phyloP scores from a whole-genome alignment of 805 yeast species.

The Candida easanensis region DNA sequence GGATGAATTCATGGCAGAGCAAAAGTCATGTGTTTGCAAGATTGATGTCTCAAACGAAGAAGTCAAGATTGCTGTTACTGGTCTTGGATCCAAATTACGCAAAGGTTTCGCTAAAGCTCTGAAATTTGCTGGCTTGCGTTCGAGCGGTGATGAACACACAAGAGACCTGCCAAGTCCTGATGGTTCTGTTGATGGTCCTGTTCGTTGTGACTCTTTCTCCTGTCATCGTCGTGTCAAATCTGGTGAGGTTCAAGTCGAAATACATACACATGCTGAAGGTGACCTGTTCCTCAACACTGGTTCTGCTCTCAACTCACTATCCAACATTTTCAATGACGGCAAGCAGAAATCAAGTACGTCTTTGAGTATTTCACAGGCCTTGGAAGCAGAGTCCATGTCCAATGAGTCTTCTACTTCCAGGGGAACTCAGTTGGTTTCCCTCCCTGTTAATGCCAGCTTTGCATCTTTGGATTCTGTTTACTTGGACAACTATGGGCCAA shows the following conservation, averaged over 20 bases:
- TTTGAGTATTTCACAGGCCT: constrained; percentile 5
- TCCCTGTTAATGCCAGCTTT: constrained; percentile 71
- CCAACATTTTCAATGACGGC: constrained; percentile 25
- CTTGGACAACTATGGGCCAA: constrained; percentile 45
- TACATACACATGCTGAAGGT: constrained; percentile 30
- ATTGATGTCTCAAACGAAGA: constrained; percentile 67
- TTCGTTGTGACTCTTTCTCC: background rate
- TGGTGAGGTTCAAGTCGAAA: constrained; percentile 20
- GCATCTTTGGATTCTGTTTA: constrained; percentile 74
- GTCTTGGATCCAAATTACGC: constrained; percentile 66
- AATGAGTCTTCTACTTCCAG: constrained; percentile 35
- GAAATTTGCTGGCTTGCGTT: constrained; percentile 24
- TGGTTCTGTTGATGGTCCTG: background rate
- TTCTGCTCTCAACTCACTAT: constrained; percentile 27
- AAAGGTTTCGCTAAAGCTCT: constrained; percentile 27
- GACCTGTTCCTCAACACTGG: constrained; percentile 28
- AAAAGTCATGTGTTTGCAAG: constrained; percentile 28
- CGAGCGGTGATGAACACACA: too few species aligned
- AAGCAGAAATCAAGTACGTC: constrained; percentile 21
- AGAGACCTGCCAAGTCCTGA: background rate
- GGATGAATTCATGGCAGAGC: constrained; percentile 21
- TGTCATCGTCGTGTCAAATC: constrained; percentile 25
- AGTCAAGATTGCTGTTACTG: constrained; percentile 73
- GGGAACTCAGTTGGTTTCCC: constrained; percentile 56
- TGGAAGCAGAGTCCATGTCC: constrained; percentile 5